Conservation (phyloP, 2,329 filamentous ascomycete genomes). For the Sarocladiaceae sp. region DNA sequence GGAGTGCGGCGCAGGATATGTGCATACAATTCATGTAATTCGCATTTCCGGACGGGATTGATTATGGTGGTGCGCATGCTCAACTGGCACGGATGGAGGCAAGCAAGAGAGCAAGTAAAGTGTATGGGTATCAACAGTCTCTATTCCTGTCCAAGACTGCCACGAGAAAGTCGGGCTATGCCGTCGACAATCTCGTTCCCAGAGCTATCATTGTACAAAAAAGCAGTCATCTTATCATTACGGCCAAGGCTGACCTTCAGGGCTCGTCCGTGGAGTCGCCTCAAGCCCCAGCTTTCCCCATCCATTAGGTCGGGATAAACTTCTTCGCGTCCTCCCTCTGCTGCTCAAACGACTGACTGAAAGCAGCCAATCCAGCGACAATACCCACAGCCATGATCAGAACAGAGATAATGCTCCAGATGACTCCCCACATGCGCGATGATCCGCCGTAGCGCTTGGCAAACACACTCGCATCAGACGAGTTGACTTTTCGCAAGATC, state of each 20-base stretch:
- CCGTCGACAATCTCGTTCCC: too few species aligned
- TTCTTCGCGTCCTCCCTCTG: constrained; percentile 65
- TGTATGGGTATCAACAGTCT: neutral
- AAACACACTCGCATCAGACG: constrained; percentile 74
- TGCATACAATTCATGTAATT: too few species aligned
- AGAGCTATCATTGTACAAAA: neutral
- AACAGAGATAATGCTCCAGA: constrained; percentile 72
- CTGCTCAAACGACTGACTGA: constrained; percentile 64
- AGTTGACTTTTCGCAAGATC: constrained; percentile 76
- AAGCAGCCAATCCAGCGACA: constrained; percentile 71
- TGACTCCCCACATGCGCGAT: constrained; percentile 75
- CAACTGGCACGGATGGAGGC: neutral
- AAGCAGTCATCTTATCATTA: constrained; percentile 2
- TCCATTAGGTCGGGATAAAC: constrained; percentile 50
- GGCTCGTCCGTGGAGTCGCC: neutral
- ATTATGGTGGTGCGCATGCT: too few species aligned
- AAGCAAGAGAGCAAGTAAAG: too few species aligned
- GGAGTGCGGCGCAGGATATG: neutral
- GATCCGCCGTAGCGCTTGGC: constrained; percentile 74
- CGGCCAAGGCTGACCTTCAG: too few species aligned
- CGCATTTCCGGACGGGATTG: too few species aligned
- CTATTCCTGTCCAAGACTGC: too few species aligned
- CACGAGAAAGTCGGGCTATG: too few species aligned
- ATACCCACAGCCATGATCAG: constrained; percentile 70
- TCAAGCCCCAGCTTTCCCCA: neutral